Conservation (phyloP, 768 basidiomycete species). For the Nidularia pulvinata region DNA sequence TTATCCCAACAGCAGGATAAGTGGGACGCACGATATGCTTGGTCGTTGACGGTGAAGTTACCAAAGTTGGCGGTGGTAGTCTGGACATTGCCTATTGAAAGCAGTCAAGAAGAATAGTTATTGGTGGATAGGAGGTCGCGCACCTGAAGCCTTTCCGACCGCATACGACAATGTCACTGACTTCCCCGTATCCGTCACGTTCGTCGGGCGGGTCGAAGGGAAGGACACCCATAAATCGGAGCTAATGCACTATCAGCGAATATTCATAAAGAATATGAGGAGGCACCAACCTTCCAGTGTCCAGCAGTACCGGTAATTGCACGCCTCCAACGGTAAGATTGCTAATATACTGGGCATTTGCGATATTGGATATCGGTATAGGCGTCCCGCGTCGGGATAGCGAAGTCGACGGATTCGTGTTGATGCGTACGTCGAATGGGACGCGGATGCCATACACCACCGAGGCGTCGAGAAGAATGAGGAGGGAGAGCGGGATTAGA, state of each 20-base stretch:
- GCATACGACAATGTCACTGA: constrained; percentile 63
- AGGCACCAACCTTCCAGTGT: constrained; percentile 68
- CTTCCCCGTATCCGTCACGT: constrained; percentile 55
- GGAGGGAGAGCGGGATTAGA: constrained; percentile 41
- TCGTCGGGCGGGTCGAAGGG: constrained; percentile 35
- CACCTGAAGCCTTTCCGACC: constrained; percentile 65
- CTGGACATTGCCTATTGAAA: constrained; percentile 45
- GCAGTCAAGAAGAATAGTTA: constrained; percentile 4
- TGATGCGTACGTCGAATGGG: constrained; percentile 34
- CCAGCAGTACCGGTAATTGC: constrained; percentile 60
- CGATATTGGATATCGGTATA: constrained; percentile 58
- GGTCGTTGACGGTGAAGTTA: constrained; percentile 56
- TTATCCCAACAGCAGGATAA: no score
- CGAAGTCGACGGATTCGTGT: constrained; percentile 14
- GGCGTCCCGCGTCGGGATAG: constrained; percentile 27
- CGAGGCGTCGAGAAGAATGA: constrained; percentile 33
- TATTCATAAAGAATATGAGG: not conserved
- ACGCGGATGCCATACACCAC: constrained; percentile 32
- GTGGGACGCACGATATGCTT: constrained; percentile 66
- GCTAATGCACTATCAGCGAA: constrained; percentile 31
- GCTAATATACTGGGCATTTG: constrained; percentile 72
- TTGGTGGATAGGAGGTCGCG: not conserved
- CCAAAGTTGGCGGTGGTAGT: constrained; percentile 52
- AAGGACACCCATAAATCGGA: constrained; percentile 78
- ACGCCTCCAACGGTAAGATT: constrained; percentile 70